These are phyloP conservation scores for Ophiocordyceps sinensis DNA, from an alignment of 2,329 filamentous ascomycete species.

Conservation along the genomic window DNA sequence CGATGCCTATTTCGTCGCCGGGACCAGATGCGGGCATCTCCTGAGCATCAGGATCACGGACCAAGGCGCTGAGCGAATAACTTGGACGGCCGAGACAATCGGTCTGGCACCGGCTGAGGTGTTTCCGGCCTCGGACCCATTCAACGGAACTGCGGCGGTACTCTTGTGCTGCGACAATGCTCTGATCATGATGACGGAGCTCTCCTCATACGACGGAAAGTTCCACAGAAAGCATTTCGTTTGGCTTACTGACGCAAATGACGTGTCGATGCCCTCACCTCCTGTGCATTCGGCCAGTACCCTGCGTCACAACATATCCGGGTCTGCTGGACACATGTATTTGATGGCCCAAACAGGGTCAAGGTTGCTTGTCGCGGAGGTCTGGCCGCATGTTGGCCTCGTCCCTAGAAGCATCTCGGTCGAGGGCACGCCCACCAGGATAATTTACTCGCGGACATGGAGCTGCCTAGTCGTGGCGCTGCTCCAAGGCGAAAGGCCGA, in stretches of 20 bases:
- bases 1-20: conserved; percentile 23
- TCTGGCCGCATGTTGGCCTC: conserved; percentile 28
- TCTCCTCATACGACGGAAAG: conserved; percentile 11
- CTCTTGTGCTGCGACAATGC: conserved; percentile 35
- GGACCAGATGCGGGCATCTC: conserved; percentile 38
- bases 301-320: conserved; percentile 24
- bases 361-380: conserved; percentile 36
- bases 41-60: conserved; percentile 20
- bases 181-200: conserved; percentile 27
- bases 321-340: conserved; percentile 21
- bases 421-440: conserved; percentile 30
- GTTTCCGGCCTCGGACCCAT: conserved; percentile 11
- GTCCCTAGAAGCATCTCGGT: conserved; percentile 35
- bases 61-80: conserved; percentile 8
- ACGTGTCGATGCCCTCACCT: conserved; percentile 29
- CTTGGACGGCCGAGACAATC: conserved; percentile 17
- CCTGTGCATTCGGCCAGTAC: conserved; percentile 32
- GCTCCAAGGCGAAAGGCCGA: conserved; percentile 25
- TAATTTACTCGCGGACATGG: conserved; percentile 40
- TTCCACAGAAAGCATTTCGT: conserved; percentile 30
- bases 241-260: conserved; percentile 35
- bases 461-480: conserved; percentile 40
- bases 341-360: conserved; percentile 35
- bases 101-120: conserved; percentile 22
- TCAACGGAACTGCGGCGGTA: conserved; percentile 14